Percentiles rank a stretch among this genome's conserved stretches.
phyloP scores from a whole-genome alignment of 164 flowering plant genomes.

The Santalum album region DNA sequence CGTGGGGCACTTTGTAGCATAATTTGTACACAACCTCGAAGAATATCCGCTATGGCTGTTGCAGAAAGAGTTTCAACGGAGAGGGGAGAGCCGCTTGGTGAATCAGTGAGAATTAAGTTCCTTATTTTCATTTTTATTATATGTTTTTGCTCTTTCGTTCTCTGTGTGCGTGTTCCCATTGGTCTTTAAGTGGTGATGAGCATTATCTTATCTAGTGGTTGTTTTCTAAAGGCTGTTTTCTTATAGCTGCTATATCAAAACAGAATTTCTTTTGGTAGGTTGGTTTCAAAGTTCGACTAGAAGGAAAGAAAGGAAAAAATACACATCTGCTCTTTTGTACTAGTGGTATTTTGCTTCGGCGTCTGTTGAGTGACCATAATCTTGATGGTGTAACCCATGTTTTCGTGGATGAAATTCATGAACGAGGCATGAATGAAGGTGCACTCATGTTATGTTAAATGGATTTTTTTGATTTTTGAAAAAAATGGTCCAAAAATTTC shows the following conservation, averaged over 20 bases:
- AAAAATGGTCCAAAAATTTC: too few relatives aligned
- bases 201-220: not conserved
- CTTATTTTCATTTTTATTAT: slow-evolving; percentile 1
- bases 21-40: slow-evolving; percentile 96
- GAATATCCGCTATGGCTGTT: slow-evolving; percentile 99
- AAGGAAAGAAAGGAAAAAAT: slow-evolving; percentile 96
- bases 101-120: slow-evolving; percentile 49
- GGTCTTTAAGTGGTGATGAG: not conserved
- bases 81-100: slow-evolving; percentile 98
- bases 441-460: not conserved
- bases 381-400: slow-evolving; percentile 94
- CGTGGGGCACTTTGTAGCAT: slow-evolving; percentile 98
- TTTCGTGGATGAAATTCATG: slow-evolving; percentile 99
- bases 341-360: slow-evolving; percentile 91
- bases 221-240: slow-evolving; percentile 1
- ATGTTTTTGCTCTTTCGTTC: not conserved
- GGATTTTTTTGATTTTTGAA: too few relatives aligned
- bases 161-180: too few relatives aligned
- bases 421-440: slow-evolving; percentile 99
- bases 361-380: slow-evolving; percentile 81
- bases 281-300: slow-evolving; percentile 97
- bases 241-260: slow-evolving; percentile 25
- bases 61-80: slow-evolving; percentile 92
- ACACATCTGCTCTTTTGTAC: slow-evolving; percentile 98
- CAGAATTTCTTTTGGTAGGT: slow-evolving; percentile 63